Evolutionary conservation across 768 basidiomycete species (phyloP).

Genomic region (Stropharia rugosoannulata): DNA sequence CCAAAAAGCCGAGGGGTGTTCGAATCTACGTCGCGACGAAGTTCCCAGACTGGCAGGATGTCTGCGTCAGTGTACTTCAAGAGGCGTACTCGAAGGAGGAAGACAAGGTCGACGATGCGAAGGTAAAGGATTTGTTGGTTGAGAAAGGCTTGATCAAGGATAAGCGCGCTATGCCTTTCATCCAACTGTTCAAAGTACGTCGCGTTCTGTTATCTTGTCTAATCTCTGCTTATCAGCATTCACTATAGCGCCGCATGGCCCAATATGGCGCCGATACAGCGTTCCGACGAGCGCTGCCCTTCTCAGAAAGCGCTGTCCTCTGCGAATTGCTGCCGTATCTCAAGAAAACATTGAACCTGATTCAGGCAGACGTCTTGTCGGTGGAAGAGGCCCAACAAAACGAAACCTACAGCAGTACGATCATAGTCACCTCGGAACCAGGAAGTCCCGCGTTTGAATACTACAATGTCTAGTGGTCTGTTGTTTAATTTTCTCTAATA

Average conservation of each 20-base stretch:
- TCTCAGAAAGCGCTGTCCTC: constrained; percentile 79
- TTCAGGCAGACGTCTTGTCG: constrained; percentile 67
- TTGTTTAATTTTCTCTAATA: too few species aligned
- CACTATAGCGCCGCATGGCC: constrained; percentile 70
- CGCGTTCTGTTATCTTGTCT: not conserved
- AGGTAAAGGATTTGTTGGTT: constrained; percentile 66
- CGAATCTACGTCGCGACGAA: constrained; percentile 86
- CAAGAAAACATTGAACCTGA: constrained; percentile 70
- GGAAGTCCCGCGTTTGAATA: constrained; percentile 87
- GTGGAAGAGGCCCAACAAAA: constrained; percentile 66
- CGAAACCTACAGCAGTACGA: constrained; percentile 61
- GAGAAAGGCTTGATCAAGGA: constrained; percentile 87
- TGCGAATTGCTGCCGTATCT: constrained; percentile 75
- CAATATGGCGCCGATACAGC: constrained; percentile 75
- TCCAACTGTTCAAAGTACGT: constrained; percentile 87
- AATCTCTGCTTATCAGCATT: constrained; percentile 1
- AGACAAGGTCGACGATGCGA: constrained; percentile 79
- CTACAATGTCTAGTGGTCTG: constrained; percentile 54
- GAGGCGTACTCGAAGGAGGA: constrained; percentile 58
- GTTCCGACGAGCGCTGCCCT: constrained; percentile 80
- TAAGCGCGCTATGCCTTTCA: constrained; percentile 94
- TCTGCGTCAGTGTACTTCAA: constrained; percentile 73
- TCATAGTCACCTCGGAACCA: constrained; percentile 87
- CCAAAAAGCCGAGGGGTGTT: constrained; percentile 81
- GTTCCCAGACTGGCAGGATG: constrained; percentile 95